A percentile compares a stretch with the other conserved stretches of the same genome.
These are phyloP conservation scores for Ilyonectria mors-panacis DNA, from an alignment of 2,329 filamentous ascomycete genomes.

Conservation along the genomic window DNA sequence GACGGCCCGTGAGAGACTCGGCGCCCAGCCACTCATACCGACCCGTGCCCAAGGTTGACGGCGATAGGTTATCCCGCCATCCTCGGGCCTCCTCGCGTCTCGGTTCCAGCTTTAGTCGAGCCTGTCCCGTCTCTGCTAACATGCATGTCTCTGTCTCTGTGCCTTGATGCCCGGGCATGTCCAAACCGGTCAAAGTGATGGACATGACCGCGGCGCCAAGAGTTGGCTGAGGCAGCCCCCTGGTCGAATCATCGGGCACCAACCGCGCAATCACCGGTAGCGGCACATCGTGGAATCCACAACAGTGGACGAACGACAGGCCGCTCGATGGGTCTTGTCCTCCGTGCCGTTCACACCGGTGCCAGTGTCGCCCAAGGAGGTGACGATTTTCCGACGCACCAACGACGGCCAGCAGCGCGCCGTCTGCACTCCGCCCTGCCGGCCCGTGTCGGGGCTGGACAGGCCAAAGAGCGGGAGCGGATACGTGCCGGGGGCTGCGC, in stretches of 20 bases:
- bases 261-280: constrained; percentile 2
- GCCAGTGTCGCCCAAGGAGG: neutral
- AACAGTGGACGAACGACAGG: constrained; percentile 1
- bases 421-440: neutral
- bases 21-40: constrained; percentile 17
- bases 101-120: neutral
- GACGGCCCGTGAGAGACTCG: neutral
- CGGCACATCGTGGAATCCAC: neutral
- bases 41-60: constrained; percentile 4
- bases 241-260: constrained; percentile 13
- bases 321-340: neutral
- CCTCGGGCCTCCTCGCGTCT: neutral
- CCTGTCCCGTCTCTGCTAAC: neutral
- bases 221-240: constrained; percentile 2
- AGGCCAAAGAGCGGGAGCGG: neutral
- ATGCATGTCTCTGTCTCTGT: constrained; percentile 21
- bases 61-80: neutral
- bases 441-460: neutral
- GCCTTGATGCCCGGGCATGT: neutral
- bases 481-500: constrained; percentile 10
- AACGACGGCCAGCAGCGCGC: neutral
- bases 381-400: neutral
- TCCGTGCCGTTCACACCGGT: neutral
- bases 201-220: constrained; percentile 14
- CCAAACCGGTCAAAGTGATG: neutral